A percentile compares a stretch with the other conserved stretches of the same genome.
These are phyloP conservation scores for Colletotrichum sidae DNA, from an alignment of 2,329 filamentous ascomycete species.

Conservation along the genomic window DNA sequence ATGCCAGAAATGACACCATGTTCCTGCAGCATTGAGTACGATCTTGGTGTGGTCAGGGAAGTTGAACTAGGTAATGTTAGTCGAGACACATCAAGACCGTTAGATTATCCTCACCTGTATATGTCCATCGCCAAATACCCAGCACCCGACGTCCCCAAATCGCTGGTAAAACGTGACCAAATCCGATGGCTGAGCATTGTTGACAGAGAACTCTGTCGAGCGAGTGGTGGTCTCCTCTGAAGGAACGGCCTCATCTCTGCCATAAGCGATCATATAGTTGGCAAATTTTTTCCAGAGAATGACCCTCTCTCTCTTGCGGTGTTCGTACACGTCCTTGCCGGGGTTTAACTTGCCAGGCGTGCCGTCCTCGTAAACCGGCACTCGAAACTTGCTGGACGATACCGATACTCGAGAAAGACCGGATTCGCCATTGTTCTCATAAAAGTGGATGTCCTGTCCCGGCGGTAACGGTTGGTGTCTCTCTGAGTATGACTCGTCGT, in stretches of 20 bases:
- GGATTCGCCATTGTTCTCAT: slow-evolving; percentile 75
- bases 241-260: slow-evolving; percentile 72
- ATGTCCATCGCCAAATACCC: slow-evolving; percentile 84
- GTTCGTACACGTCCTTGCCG: slow-evolving; percentile 74
- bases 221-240: slow-evolving; percentile 58
- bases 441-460: slow-evolving; percentile 75
- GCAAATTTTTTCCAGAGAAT: slow-evolving; percentile 80
- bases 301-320: slow-evolving; percentile 73
- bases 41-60: slow-evolving; percentile 91
- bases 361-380: slow-evolving; percentile 67
- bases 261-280: slow-evolving; percentile 80
- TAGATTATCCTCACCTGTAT: slow-evolving; percentile 67
- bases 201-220: slow-evolving; percentile 43
- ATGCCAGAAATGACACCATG: slow-evolving; percentile 82
- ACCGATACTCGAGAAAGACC: slow-evolving; percentile 75
- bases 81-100: not conserved
- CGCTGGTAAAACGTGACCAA: slow-evolving; percentile 85
- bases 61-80: slow-evolving; percentile 72
- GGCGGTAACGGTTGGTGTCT: slow-evolving; percentile 74
- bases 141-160: slow-evolving; percentile 83
- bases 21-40: slow-evolving; percentile 79
- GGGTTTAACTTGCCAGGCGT: slow-evolving; percentile 70
- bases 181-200: slow-evolving; percentile 56
- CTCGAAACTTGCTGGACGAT: slow-evolving; percentile 70
- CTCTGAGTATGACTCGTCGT: slow-evolving; percentile 66